These are phyloP conservation scores for Silybum marianum DNA, from an alignment of 129 eudicot species.

Conservation along the genomic window DNA sequence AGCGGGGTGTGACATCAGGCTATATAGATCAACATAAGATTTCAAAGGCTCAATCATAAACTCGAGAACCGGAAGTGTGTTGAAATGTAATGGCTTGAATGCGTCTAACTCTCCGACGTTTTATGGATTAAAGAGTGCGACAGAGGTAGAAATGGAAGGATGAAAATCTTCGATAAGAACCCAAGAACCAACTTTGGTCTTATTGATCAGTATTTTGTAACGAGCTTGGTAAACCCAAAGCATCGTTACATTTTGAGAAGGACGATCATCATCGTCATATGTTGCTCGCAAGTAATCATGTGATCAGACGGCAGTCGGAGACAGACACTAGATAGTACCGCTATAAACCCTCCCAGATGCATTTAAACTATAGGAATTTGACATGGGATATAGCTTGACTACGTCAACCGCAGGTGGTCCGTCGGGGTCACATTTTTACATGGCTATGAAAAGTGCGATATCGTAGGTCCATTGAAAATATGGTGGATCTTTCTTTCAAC, in stretches of 20 bases:
- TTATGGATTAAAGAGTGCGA: slow-evolving; percentile 74
- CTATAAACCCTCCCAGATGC: slow-evolving; percentile 98
- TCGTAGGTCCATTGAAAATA: slow-evolving; percentile 72
- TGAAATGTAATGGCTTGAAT: too few relatives aligned
- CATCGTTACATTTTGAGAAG: slow-evolving; percentile 89
- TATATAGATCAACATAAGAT: too few relatives aligned
- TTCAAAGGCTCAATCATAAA: too few relatives aligned
- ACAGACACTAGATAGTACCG: slow-evolving; percentile 48
- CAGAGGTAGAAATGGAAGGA: slow-evolving; percentile 91
- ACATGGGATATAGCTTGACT: slow-evolving; percentile 80
- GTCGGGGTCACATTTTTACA: slow-evolving; percentile 71
- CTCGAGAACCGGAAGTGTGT: too few relatives aligned
- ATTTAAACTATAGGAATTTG: slow-evolving; percentile 89
- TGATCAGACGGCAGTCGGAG: too few relatives aligned
- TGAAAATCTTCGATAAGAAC: slow-evolving; percentile 96
- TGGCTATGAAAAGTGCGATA: slow-evolving; percentile 60
- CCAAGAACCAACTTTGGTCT: slow-evolving; percentile 97
- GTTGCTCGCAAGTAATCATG: slow-evolving; percentile 75
- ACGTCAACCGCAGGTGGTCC: slow-evolving; percentile 93
- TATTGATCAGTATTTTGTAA: slow-evolving; percentile 79
- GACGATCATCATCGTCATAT: slow-evolving; percentile 79
- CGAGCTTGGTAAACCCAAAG: slow-evolving; percentile 95
- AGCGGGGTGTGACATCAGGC: too few relatives aligned
- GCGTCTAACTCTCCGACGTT: slow-evolving; percentile 79
- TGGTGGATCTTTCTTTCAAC: slow-evolving; percentile 77